A percentile compares a stretch with the other conserved stretches of the same genome.
Conservation (phyloP, 2,329 filamentous ascomycete genomes). For the Lasiodiplodia theobromae region DNA sequence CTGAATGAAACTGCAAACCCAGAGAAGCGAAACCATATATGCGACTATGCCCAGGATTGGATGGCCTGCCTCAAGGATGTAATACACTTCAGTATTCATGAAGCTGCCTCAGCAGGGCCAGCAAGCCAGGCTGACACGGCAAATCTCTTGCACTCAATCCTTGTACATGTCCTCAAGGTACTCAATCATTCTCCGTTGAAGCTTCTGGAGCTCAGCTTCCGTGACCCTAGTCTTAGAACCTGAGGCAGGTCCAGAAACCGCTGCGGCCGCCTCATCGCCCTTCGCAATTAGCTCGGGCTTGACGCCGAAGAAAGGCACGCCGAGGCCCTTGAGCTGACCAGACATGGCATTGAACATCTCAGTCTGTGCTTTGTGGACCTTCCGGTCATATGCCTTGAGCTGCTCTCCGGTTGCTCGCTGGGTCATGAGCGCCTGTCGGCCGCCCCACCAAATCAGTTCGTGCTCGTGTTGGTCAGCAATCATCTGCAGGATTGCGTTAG, state of each 20-base stretch:
- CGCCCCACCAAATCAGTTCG: constrained; percentile 63
- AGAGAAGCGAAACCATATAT: not conserved
- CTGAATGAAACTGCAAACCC: not conserved
- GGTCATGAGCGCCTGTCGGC: constrained; percentile 8
- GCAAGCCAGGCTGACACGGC: not conserved
- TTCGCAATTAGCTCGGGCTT: constrained; percentile 51
- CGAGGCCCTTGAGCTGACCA: constrained; percentile 62
- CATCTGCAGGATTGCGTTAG: constrained; percentile 50
- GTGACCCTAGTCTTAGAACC: constrained; percentile 37
- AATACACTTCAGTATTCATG: not conserved
- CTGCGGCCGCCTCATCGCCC: constrained; percentile 34
- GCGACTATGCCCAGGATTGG: not conserved
- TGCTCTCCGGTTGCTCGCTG: constrained; percentile 49
- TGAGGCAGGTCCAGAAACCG: not conserved
- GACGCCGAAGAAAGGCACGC: constrained; percentile 68
- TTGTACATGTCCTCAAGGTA: constrained; percentile 50
- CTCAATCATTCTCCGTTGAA: constrained; percentile 46
- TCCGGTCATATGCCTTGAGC: constrained; percentile 65
- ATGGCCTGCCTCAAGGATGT: not conserved
- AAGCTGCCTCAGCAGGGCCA: not conserved
- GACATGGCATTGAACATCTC: constrained; percentile 67
- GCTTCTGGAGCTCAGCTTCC: constrained; percentile 39
- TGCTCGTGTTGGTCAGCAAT: constrained; percentile 69
- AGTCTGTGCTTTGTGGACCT: constrained; percentile 66
- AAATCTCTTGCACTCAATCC: constrained; percentile 35